Evolutionary conservation across 352 stramenopile species (phyloP), one percentile per base, ranked within the genome.

Genomic region (Globisporangium cylindrosporum): DNA sequence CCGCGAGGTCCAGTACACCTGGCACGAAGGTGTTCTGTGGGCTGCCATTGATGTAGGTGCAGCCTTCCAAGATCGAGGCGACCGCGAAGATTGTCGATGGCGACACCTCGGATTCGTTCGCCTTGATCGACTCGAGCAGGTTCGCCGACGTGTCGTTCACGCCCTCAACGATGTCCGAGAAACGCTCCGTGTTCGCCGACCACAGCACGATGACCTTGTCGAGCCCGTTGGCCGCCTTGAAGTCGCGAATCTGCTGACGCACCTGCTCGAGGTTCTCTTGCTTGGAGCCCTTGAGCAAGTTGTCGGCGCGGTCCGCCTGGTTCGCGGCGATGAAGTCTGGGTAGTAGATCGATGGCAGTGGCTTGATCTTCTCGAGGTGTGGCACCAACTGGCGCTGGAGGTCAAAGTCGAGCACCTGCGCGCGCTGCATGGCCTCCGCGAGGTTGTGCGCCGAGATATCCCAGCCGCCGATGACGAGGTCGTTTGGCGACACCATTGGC

Each of bases 11-110:
- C 41, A 99, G 74, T 38, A 99, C 95, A 68, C 97, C 98, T 20
- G 98, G 98, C 48, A 99, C 97, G 71, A 99, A 99, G 5, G 98
- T 99, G 89, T 99, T 99, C 83, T 99, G 98, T 5, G 98, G 98
- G 24, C 89, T 98, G 58, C 98, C 97, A 81, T 99, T 99, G 80
- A 99, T 99, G 88, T 99, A 99, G 38, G 95, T 98, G 76, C 89
- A 99, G 64, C 97, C 96, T 74, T 99, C 98, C 59, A 99, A 83
- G 76, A 99, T 99, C 46, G 95, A 98, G 25, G 98, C 98, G 2
- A 99, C 93, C 1, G 98, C 98, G 76, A 99, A 99, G 36, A 99
- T 77, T 7, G 97, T 99, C 20, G 97, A 99, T 15, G 98, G 97
- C 70, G 95, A 97, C 25, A 99, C 78, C 84, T 99, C 97, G 3